These are phyloP conservation scores for Neurospora africana DNA, from an alignment of 495 filamentous ascomycete genomes.

Conservation along the genomic window DNA sequence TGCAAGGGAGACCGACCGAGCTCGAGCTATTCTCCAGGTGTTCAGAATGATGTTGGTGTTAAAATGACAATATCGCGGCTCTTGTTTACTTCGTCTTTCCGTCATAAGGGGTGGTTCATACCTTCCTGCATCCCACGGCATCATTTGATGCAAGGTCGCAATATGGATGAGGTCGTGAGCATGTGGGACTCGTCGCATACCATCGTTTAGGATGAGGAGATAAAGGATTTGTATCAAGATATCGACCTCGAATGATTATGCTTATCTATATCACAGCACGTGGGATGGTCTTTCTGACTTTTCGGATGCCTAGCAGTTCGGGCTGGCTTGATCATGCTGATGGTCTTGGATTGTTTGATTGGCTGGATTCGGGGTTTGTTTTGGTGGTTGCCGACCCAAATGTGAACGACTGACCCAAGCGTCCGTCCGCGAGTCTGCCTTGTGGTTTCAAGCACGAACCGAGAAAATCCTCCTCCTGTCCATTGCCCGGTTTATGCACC, in stretches of 20 bases:
- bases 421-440: background rate
- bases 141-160: background rate
- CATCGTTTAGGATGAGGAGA: background rate
- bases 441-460: background rate
- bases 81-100: background rate
- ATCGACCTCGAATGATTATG: background rate
- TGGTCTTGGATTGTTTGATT: background rate
- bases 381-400: background rate
- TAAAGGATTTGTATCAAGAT: background rate
- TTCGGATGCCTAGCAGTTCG: background rate
- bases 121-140: background rate
- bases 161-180: background rate
- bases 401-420: background rate
- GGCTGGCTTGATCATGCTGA: background rate
- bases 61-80: background rate
- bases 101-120: background rate
- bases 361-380: background rate
- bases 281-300: background rate
- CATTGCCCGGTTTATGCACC: background rate
- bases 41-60: no score
- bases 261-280: background rate
- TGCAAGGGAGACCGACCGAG: no score
- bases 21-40: no score
- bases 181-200: background rate
- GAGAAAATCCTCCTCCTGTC: background rate